These are phyloP conservation scores for Entophlyctis luteolus DNA, from an alignment of 192 early-diverging fungal species.

Conservation along the genomic window DNA sequence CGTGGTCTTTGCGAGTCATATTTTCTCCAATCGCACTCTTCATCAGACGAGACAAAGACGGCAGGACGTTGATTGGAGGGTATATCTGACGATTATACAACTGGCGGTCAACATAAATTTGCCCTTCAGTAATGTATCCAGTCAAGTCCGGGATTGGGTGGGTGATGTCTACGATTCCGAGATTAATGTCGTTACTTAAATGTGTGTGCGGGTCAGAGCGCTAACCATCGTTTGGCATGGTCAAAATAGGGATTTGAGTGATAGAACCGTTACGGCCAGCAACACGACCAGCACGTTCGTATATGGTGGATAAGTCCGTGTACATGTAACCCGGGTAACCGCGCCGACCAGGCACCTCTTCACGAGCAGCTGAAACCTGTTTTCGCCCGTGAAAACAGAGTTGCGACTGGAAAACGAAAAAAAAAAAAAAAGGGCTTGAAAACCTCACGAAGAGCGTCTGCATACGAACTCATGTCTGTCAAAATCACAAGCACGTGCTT, in stretches of 20 bases:
- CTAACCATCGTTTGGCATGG: slow-evolving; percentile 98
- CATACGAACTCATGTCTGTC: slow-evolving; percentile 99
- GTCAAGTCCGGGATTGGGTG: slow-evolving; percentile 99
- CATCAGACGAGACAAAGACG: slow-evolving; percentile 98
- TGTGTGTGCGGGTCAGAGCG: neutral
- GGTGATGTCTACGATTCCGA: slow-evolving; percentile 73
- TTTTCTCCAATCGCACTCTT: slow-evolving; percentile 98
- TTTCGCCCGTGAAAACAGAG: neutral
- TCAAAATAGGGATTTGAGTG: slow-evolving; percentile 99
- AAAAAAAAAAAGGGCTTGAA: slow-evolving; percentile 12
- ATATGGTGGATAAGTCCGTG: slow-evolving; percentile 99
- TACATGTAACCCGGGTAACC: slow-evolving; percentile 99
- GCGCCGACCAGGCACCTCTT: slow-evolving; percentile 98
- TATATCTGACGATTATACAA: slow-evolving; percentile 97
- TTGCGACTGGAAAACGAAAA: neutral
- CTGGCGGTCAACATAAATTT: slow-evolving; percentile 98
- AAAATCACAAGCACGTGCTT: slow-evolving; percentile 99
- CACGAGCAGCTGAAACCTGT: slow-evolving; percentile 92
- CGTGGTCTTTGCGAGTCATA: slow-evolving; percentile 95
- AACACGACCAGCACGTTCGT: slow-evolving; percentile 97
- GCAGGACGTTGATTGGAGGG: slow-evolving; percentile 98
- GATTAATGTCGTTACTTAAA: neutral
- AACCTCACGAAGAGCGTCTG: slow-evolving; percentile 98
- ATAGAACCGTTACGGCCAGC: slow-evolving; percentile 96
- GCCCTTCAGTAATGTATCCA: slow-evolving; percentile 99